phyloP scores from a whole-genome alignment of 2,329 filamentous ascomycete species.

The Curvularia eragrostidis region DNA sequence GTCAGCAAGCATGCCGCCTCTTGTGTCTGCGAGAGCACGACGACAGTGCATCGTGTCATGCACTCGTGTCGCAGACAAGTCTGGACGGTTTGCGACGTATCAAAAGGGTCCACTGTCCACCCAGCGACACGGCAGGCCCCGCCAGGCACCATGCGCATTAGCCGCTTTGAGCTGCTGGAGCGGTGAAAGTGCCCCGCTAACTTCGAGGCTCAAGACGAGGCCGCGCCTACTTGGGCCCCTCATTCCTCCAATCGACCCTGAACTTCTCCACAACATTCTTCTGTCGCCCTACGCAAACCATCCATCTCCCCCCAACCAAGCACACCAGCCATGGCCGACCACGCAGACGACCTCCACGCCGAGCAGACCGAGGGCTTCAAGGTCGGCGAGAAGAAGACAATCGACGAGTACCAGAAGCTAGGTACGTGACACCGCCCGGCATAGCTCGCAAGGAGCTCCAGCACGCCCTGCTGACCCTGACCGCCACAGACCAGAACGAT shows the following conservation, averaged over 20 bases:
- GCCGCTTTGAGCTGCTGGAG: slow-evolving; percentile 14
- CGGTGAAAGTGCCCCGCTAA: slow-evolving; percentile 38
- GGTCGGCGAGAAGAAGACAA: slow-evolving; percentile 97
- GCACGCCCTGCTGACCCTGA: slow-evolving; percentile 13
- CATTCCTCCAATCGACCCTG: slow-evolving; percentile 18
- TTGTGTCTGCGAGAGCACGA: background rate
- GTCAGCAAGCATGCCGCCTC: background rate
- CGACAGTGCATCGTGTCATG: background rate
- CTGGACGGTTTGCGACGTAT: slow-evolving; percentile 15
- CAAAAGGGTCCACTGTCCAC: slow-evolving; percentile 10
- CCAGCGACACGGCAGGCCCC: slow-evolving; percentile 22
- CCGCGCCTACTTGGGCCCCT: slow-evolving; percentile 21
- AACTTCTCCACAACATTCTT: slow-evolving; percentile 19
- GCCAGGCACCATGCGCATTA: slow-evolving; percentile 31
- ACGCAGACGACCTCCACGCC: slow-evolving; percentile 81
- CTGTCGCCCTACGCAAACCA: slow-evolving; percentile 10
- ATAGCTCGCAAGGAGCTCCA: background rate
- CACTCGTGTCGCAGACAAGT: slow-evolving; percentile 14
- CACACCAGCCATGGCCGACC: slow-evolving; percentile 41
- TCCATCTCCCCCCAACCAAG: slow-evolving; percentile 5
- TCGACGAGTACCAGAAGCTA: slow-evolving; percentile 92
- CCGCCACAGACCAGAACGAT: slow-evolving; percentile 70
- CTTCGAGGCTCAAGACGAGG: slow-evolving; percentile 28
- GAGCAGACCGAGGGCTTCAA: slow-evolving; percentile 96
- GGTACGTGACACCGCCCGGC: slow-evolving; percentile 64